Conservation (phyloP, 78 protist species). For the Fonticula alba region DNA sequence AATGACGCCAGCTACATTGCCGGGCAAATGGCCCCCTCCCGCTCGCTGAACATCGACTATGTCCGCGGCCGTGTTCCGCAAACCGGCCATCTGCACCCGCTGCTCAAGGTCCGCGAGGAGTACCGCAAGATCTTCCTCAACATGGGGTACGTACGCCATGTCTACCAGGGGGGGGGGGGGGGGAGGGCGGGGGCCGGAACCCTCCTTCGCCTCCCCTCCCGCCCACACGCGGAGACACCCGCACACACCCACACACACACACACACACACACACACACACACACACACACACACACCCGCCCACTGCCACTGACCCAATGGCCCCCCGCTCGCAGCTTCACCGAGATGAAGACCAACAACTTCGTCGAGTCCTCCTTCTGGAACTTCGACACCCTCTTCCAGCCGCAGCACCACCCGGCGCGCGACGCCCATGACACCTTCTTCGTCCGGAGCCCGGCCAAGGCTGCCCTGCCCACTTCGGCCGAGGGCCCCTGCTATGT, state of each 20-base stretch:
- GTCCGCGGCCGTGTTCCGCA: too few relatives aligned
- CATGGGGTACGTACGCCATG: constrained; percentile 49
- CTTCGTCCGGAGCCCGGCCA: constrained; percentile 60
- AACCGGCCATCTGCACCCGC: constrained; percentile 89
- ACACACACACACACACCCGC: background rate
- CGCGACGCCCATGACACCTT: constrained; percentile 98
- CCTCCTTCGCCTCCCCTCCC: background rate
- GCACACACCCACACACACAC: background rate
- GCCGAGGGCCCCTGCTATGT: constrained; percentile 84
- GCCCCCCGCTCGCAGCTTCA: constrained; percentile 31
- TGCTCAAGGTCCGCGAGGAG: constrained; percentile 72
- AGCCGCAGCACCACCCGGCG: constrained; percentile 99
- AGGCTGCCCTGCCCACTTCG: constrained; percentile 19
- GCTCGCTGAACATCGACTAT: too few relatives aligned
- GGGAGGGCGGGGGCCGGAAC: background rate
- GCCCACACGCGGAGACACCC: background rate
- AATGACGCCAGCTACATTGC: too few relatives aligned
- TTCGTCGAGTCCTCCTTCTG: constrained; percentile 92
- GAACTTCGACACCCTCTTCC: constrained; percentile 98
- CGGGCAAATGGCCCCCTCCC: too few relatives aligned
- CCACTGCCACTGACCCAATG: background rate
- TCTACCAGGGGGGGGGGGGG: background rate
- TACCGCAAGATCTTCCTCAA: constrained; percentile 85
- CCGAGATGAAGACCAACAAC: constrained; percentile 85
- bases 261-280: background rate